phyloP scores from a whole-genome alignment of 2,329 filamentous ascomycete species.

The Neonectria punicea region DNA sequence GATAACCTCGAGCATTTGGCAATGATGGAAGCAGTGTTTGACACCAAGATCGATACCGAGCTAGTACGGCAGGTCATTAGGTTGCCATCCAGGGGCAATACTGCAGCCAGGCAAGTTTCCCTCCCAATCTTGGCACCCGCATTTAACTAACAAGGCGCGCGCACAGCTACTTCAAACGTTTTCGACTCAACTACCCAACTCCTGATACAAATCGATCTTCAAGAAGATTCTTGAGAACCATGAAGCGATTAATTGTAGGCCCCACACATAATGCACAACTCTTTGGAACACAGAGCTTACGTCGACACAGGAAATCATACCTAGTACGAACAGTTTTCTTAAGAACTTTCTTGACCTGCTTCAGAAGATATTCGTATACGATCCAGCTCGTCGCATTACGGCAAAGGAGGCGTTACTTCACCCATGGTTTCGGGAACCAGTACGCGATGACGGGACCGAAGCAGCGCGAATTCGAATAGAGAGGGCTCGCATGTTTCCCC shows the following conservation, averaged over 20 bases:
- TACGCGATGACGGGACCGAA: constrained; percentile 73
- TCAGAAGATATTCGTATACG: constrained; percentile 74
- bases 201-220: constrained; percentile 72
- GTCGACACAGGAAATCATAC: constrained; percentile 70
- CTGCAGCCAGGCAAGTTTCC: constrained; percentile 67
- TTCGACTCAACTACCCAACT: constrained; percentile 73
- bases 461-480: constrained; percentile 71
- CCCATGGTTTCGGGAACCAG: constrained; percentile 72
- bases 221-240: constrained; percentile 73
- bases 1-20: constrained; percentile 78
- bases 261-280: neutral
- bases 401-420: constrained; percentile 74
- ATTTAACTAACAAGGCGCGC: constrained; percentile 39
- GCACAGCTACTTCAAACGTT: constrained; percentile 72
- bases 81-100: constrained; percentile 66
- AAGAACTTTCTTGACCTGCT: constrained; percentile 72
- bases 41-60: constrained; percentile 66
- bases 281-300: constrained; percentile 9
- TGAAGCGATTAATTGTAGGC: constrained; percentile 73
- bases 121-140: neutral
- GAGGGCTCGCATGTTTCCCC: constrained; percentile 51
- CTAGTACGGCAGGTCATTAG: constrained; percentile 62
- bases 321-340: constrained; percentile 67
- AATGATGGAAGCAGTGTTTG: constrained; percentile 79
- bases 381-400: constrained; percentile 72